Percentiles rank a stretch among this genome's conserved stretches.
Conservation (phyloP, 2,329 filamentous ascomycete genomes). For the Venturia nashicola region DNA sequence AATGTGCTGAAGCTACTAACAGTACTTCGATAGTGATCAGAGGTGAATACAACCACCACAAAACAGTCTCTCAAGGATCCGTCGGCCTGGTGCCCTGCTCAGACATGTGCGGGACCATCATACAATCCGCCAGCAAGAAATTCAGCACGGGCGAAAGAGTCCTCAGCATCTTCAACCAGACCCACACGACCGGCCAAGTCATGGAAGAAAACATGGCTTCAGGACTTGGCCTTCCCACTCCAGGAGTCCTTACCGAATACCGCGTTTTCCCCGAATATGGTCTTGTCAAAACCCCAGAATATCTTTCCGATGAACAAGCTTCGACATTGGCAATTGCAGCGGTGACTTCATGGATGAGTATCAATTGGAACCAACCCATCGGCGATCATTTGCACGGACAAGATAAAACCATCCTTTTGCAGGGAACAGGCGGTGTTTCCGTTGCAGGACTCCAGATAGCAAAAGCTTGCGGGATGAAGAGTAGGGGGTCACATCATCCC, state of each 20-base stretch:
- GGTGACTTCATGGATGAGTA: conserved; percentile 31
- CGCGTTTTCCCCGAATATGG: conserved; percentile 55
- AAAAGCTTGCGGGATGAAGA: conserved; percentile 38
- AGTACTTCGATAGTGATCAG: neutral
- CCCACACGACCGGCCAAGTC: conserved; percentile 31
- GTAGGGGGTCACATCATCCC: conserved; percentile 21
- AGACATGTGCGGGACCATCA: conserved; percentile 5
- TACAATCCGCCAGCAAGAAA: neutral
- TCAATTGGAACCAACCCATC: conserved; percentile 7
- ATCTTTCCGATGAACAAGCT: conserved; percentile 35
- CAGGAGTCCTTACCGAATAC: conserved; percentile 57
- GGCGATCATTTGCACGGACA: conserved; percentile 38
- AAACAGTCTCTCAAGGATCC: conserved; percentile 31
- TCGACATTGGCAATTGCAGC: conserved; percentile 35
- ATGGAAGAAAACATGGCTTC: conserved; percentile 16
- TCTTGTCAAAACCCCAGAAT: conserved; percentile 50
- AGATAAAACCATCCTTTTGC: conserved; percentile 43
- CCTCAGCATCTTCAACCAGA: conserved; percentile 21
- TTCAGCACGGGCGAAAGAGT: conserved; percentile 6
- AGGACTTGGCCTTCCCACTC: conserved; percentile 57
- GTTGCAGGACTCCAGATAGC: conserved; percentile 48
- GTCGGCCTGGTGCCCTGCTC: conserved; percentile 27
- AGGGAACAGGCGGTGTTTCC: conserved; percentile 59
- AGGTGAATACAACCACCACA: conserved; percentile 21
- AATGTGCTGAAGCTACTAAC: neutral